Base-by-base conservation (phyloP, 768 basidiomycete genomes). In the Collybiopsis confluens region DNA sequence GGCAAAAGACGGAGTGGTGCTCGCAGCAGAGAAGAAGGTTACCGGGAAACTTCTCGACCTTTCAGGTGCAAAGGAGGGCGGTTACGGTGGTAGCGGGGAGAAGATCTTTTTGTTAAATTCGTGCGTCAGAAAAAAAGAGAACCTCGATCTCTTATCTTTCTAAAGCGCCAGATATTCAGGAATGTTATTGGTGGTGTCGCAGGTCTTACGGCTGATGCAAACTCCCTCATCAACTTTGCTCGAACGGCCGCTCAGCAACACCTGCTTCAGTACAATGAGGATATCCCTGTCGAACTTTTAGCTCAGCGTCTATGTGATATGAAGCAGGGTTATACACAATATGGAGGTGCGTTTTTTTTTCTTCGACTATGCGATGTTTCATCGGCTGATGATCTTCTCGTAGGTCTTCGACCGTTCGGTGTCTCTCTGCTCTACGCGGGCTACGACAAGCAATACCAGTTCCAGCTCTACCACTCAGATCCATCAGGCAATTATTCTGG, bases 301-400 rank as follows among this genome's bases (percentile, higher is more conserved):
- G 90, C 94, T 11, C 94, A 98, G 66, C 80, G 88, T 52, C 71
- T 99, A 55, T 98, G 96, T 64, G 91, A 99, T 71, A 83, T 96
- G 77, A 99, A 99, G 75, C 97, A 99, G 68, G 94, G 94, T 7
- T 98, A 98, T 67, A 98, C 96, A 36, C 96, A 98, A 64, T 95
- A 83, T 59, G 95, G 96, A 75, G 95, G 93, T 89, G 60, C 57
- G 80, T 59, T 16, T 38, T 3, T 21, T 40, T n/a, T 8, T 50
- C 3, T 28, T 11, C 4, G 15, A 10, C 10, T 38, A 23, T 26
- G 21, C 15, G 11, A 16, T 9, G 16, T 15, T n/a, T 24, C 21
- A 40, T 23, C 33, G 15, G 10, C 8, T 52, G 16, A 36, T 30
- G 44, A 33, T 33, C 44, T 24, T 45, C 5, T 26, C n/a, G 27